Evolutionary conservation across 331 rosid species (phyloP), one percentile per base, ranked within the genome.

Genomic region (Ulmus americana): DNA sequence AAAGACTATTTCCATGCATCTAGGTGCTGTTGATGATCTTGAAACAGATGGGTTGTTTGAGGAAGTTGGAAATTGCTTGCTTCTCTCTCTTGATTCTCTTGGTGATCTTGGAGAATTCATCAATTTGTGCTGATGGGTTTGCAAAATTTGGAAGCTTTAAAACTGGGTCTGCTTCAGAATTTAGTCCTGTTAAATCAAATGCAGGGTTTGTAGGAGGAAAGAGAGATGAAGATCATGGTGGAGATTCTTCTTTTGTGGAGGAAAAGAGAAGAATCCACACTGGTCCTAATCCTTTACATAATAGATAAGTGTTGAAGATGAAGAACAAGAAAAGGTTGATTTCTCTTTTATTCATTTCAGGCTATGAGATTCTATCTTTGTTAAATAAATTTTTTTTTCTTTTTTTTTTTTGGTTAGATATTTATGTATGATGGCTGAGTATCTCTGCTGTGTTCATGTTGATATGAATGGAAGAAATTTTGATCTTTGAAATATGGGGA

Each of bases 281-380:
- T 69, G 92, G 92, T 73, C 92, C 92, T 45, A 86, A 86, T 83
- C 92, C 92, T 69, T 77, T 86, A 20, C 92, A 86, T 78, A 86
- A 86, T 69, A 81, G 91, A 83, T 85, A 76, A 78, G 82, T 73
- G 40, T 39, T 20, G 14, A 8, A n/a, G 13, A 14, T 13, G 6
- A 59, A 8, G 10, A 58, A 39, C 0, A 42, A 46, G n/a, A 4
- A 54, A 45, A 40, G 57, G 2, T 69, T 45, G 53, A 43, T 61
- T 59, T 65, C 45, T 66, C 49, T 61, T 49, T 10, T 16, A 15
- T 49, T 69, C 55, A 2, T 45, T 67, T 14, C 45, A 46, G 10
- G 59, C 7, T 68, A 46, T 39, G 48, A 45, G 22, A 55, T 38
- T 45, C 13, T 57, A 5, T 68, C 12, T 8, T 8, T 58, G 20